Percentiles rank a stretch among this genome's conserved stretches.
Conservation (phyloP, 2,329 filamentous ascomycete genomes). For the Botrytis fragariae region DNA sequence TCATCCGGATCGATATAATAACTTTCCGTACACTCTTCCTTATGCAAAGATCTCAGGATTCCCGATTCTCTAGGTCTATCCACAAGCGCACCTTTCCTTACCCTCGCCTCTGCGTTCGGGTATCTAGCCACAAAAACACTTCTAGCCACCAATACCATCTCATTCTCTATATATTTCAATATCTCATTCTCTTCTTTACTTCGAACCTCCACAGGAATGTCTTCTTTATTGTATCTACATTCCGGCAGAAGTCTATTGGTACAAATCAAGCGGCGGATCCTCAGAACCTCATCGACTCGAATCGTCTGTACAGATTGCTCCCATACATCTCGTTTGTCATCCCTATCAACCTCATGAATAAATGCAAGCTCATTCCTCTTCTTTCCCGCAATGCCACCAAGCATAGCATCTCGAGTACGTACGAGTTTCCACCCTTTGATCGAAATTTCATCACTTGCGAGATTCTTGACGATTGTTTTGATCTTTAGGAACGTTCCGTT, state of each 20-base stretch:
- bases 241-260: constrained; percentile 54
- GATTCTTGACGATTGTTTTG: constrained; percentile 17
- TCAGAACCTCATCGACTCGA: constrained; percentile 39
- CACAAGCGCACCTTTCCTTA: neutral
- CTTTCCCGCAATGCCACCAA: constrained; percentile 38
- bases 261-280: constrained; percentile 45
- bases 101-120: constrained; percentile 2
- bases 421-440: constrained; percentile 45
- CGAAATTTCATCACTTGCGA: constrained; percentile 28
- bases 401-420: constrained; percentile 35
- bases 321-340: constrained; percentile 37
- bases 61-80: constrained; percentile 2
- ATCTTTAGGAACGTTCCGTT: constrained; percentile 43
- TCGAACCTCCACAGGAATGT: constrained; percentile 7
- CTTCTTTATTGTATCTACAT: constrained; percentile 25
- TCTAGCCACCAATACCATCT: constrained; percentile 20
- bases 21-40: neutral
- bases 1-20: neutral
- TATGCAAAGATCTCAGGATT: neutral
- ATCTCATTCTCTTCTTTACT: neutral
- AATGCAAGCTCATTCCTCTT: constrained; percentile 47
- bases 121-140: constrained; percentile 15
- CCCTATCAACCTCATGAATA: constrained; percentile 39
- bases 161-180: constrained; percentile 2
- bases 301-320: constrained; percentile 46